These are phyloP conservation scores for Pisolithus orientalis DNA, from an alignment of 768 basidiomycete species.

Conservation along the genomic window DNA sequence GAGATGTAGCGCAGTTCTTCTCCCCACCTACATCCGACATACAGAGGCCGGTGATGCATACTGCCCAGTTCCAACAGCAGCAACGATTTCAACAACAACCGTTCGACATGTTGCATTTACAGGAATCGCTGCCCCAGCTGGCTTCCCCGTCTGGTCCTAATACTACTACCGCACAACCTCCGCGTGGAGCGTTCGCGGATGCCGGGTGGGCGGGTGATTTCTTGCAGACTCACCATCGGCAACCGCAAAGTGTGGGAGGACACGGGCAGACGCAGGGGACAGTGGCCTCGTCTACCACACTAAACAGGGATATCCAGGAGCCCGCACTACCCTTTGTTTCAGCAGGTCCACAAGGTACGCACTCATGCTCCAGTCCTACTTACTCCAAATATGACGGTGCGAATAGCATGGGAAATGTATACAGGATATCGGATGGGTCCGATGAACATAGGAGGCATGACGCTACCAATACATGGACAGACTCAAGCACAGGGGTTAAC, in stretches of 20 bases:
- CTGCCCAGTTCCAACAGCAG: slow-evolving; percentile 28
- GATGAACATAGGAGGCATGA: slow-evolving; percentile 25
- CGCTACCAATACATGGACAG: slow-evolving; percentile 13
- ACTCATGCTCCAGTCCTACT: not conserved
- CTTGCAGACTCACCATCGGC: slow-evolving; percentile 13
- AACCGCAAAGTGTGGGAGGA: slow-evolving; percentile 5
- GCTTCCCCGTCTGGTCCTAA: not conserved
- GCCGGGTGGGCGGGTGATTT: slow-evolving; percentile 66
- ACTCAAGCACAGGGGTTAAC: slow-evolving; percentile 12
- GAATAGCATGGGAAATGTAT: slow-evolving; percentile 33
- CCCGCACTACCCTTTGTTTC: not conserved
- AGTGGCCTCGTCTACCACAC: not conserved
- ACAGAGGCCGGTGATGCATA: slow-evolving; percentile 13
- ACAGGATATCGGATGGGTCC: slow-evolving; percentile 34
- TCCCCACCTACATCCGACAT: slow-evolving; percentile 17
- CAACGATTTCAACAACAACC: slow-evolving; percentile 42
- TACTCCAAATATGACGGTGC: slow-evolving; percentile 21
- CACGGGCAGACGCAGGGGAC: slow-evolving; percentile 6
- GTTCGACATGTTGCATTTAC: slow-evolving; percentile 24
- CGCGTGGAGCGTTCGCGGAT: slow-evolving; percentile 6
- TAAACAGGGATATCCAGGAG: not conserved
- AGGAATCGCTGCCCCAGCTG: slow-evolving; percentile 32
- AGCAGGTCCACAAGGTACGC: not conserved
- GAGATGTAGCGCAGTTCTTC: slow-evolving; percentile 73
- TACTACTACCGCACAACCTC: slow-evolving; percentile 8